Evolutionary conservation across 345 rosid species (phyloP).

Genomic region (Populus davidiana): DNA sequence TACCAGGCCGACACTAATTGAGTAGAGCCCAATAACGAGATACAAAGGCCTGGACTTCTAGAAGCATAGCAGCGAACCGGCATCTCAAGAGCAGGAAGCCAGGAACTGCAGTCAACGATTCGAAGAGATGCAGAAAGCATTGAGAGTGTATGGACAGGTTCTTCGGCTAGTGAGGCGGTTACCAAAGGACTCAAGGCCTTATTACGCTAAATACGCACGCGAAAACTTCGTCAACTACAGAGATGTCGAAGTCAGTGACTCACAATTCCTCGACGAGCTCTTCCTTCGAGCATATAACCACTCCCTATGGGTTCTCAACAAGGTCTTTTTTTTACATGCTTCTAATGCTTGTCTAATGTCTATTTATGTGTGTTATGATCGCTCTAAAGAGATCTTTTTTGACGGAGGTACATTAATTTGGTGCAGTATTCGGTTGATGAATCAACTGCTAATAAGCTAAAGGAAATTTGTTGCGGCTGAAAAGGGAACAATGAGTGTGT

Average conservation of each 20-base stretch:
- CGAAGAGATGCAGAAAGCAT: slow-evolving; percentile 59
- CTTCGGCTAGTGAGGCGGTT: slow-evolving; percentile 72
- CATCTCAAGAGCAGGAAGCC: not conserved
- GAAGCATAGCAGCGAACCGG: not conserved
- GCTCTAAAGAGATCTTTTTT: not conserved
- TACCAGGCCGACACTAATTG: not conserved
- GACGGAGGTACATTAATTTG: slow-evolving; percentile 5
- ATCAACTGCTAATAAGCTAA: slow-evolving; percentile 59
- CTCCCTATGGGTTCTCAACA: slow-evolving; percentile 89
- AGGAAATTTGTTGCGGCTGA: slow-evolving; percentile 43
- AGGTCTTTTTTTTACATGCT: slow-evolving; percentile 36
- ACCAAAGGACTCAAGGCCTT: slow-evolving; percentile 72
- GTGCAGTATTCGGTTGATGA: slow-evolving; percentile 77
- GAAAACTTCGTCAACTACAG: slow-evolving; percentile 88
- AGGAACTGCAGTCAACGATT: too few species aligned
- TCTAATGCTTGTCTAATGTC: not conserved
- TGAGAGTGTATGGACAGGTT: slow-evolving; percentile 71
- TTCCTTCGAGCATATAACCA: slow-evolving; percentile 78
- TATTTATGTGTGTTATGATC: not conserved
- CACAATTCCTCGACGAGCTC: slow-evolving; percentile 67
- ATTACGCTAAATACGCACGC: slow-evolving; percentile 86
- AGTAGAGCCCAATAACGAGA: not conserved
- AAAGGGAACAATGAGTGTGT: not conserved
- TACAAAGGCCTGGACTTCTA: not conserved
- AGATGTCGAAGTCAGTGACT: slow-evolving; percentile 58